These are phyloP conservation scores for Zizania latifolia DNA, from an alignment of 176 grass and related monocot genomes.

Conservation along the genomic window DNA sequence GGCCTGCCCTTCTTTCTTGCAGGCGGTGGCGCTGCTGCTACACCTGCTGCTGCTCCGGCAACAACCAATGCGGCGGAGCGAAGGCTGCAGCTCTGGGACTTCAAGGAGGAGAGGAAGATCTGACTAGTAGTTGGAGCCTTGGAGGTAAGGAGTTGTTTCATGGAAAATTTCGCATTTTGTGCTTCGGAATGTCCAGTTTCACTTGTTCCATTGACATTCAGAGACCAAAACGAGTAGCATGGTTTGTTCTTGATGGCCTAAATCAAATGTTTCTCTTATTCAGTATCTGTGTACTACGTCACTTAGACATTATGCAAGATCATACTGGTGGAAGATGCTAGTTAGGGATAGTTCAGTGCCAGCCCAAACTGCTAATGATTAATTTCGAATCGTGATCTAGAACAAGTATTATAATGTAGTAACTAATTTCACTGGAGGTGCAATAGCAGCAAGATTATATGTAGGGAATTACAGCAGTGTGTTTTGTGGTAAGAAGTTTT, in stretches of 20 bases:
- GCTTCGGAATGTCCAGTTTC: background rate
- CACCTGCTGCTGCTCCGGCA: conserved; percentile 11
- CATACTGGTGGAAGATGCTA: too few species aligned
- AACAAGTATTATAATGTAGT: too few species aligned
- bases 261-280: background rate
- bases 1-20: conserved; percentile 38
- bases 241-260: background rate
- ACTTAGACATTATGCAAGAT: background rate
- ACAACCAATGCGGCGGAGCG: background rate
- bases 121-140: conserved; percentile 31
- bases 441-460: too few species aligned
- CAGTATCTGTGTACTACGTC: background rate
- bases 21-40: background rate
- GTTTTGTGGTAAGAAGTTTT: background rate
- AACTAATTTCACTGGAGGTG: background rate
- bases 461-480: too few species aligned
- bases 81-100: conserved; percentile 51
- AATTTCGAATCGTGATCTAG: too few species aligned
- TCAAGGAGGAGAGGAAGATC: conserved; percentile 41
- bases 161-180: background rate
- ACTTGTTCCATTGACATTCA: background rate
- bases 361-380: too few species aligned
- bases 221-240: background rate
- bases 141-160: conserved; percentile 13
- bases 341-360: too few species aligned